These are phyloP conservation scores for Elsinoe fawcettii DNA, from an alignment of 2,329 filamentous ascomycete species.

Conservation along the genomic window DNA sequence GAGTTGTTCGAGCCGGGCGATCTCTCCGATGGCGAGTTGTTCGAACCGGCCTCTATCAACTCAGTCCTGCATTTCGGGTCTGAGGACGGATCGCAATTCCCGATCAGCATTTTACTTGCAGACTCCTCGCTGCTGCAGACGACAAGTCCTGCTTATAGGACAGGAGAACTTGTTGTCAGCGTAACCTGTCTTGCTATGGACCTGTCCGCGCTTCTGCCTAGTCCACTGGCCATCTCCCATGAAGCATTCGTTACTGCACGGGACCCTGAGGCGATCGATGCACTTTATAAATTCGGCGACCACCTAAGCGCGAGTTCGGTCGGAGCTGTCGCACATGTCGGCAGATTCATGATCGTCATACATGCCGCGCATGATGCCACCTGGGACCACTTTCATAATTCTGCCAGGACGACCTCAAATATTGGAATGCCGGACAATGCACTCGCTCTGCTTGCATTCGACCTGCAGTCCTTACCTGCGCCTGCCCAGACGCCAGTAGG, in stretches of 20 bases:
- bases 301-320: not conserved
- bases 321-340: not conserved
- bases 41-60: not conserved
- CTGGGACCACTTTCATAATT: not conserved
- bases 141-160: not conserved
- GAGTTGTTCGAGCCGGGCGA: not conserved
- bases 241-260: not conserved
- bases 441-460: not conserved
- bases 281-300: not conserved
- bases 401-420: not conserved
- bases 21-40: not conserved
- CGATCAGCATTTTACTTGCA: not conserved
- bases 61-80: not conserved
- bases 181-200: not conserved
- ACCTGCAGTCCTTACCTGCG: not conserved
- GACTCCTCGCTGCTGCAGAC: not conserved
- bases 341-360: not conserved
- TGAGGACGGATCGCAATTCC: too few species aligned
- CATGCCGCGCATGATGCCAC: not conserved
- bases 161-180: not conserved
- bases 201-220: not conserved
- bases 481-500: not conserved
- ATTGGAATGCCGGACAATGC: not conserved
- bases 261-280: not conserved
- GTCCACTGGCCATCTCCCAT: not conserved